A percentile compares a stretch with the other conserved stretches of the same genome.
Evolutionary conservation across 352 stramenopile species (phyloP).

Genomic region (Phytophthora sp.): DNA sequence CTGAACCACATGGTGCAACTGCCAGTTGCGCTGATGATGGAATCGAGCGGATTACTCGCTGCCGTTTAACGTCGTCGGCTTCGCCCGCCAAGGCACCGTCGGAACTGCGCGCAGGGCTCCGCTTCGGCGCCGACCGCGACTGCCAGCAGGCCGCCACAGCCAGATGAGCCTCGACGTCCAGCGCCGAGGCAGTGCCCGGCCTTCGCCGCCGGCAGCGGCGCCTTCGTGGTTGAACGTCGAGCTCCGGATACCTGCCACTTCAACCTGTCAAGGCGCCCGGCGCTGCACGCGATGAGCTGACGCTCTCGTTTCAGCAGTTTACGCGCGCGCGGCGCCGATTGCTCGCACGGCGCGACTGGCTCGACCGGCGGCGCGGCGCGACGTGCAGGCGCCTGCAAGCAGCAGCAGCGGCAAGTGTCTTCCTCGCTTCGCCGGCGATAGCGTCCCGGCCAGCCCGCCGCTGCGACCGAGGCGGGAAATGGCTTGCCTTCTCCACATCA

Average conservation of each 20-base stretch:
- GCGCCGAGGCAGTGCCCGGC: no score
- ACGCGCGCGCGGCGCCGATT: slow-evolving; percentile 4
- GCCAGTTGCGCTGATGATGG: slow-evolving; percentile 2
- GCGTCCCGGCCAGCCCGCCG: neutral
- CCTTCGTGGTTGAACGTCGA: slow-evolving; percentile 9
- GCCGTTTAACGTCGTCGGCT: slow-evolving; percentile 24
- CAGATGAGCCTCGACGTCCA: no score
- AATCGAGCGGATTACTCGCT: slow-evolving; percentile 16
- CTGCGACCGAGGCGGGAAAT: neutral
- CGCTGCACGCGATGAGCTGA: slow-evolving; percentile 23
- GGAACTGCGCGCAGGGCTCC: slow-evolving; percentile 14
- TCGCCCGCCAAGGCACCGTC: slow-evolving; percentile 15
- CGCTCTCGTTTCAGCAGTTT: slow-evolving; percentile 19
- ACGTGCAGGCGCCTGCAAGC: no score
- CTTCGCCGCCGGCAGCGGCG: neutral
- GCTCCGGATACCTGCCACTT: slow-evolving; percentile 18
- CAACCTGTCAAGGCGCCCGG: slow-evolving; percentile 15
- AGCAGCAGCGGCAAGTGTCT: neutral
- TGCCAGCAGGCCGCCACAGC: no score
- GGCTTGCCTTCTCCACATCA: neutral
- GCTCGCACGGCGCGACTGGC: slow-evolving; percentile 3
- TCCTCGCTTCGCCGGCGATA: neutral
- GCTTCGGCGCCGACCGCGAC: no score
- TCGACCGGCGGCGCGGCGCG: slow-evolving; percentile 5
- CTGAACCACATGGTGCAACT: slow-evolving; percentile 3